Percentiles rank a stretch among this genome's conserved stretches.
Conservation (phyloP, 2,329 filamentous ascomycete species). For the Colletotrichum sp. region DNA sequence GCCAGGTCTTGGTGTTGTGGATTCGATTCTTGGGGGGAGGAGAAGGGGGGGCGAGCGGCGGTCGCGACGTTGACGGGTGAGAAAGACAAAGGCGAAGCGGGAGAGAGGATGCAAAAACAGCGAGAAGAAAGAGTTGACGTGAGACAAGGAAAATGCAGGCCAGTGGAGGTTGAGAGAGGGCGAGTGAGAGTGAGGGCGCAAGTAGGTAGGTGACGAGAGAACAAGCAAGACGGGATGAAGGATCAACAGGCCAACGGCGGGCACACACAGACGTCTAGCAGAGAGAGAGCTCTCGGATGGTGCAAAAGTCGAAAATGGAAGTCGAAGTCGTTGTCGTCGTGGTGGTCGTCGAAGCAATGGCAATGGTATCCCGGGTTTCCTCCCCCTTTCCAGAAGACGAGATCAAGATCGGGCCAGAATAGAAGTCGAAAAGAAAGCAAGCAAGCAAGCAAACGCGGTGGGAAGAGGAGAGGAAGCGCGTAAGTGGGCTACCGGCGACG, state of each 20-base stretch:
- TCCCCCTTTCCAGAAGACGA: not conserved
- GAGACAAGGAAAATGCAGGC: not conserved
- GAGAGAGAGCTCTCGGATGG: not conserved
- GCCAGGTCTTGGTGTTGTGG: not conserved
- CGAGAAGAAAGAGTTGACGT: not conserved
- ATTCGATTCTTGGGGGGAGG: not conserved
- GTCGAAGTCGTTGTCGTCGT: not conserved
- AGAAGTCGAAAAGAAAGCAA: conserved; percentile 4
- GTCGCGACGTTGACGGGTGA: not conserved
- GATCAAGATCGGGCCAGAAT: not conserved
- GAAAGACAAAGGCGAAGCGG: not conserved
- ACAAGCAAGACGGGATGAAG: not conserved
- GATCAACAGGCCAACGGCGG: not conserved
- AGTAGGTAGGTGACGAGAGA: not conserved
- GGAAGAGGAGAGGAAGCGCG: conserved; percentile 16
- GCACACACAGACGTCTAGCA: not conserved
- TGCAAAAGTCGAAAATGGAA: not conserved
- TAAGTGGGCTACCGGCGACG: not conserved
- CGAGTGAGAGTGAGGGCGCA: not conserved
- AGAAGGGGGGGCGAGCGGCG: not conserved
- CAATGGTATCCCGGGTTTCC: not conserved
- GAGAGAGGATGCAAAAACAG: not conserved
- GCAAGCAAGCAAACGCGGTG: not conserved
- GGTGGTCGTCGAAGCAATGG: not conserved
- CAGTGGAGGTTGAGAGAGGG: not conserved